These are phyloP conservation scores for Lichina pygmaea DNA, from an alignment of 495 filamentous ascomycete genomes.

Conservation along the genomic window DNA sequence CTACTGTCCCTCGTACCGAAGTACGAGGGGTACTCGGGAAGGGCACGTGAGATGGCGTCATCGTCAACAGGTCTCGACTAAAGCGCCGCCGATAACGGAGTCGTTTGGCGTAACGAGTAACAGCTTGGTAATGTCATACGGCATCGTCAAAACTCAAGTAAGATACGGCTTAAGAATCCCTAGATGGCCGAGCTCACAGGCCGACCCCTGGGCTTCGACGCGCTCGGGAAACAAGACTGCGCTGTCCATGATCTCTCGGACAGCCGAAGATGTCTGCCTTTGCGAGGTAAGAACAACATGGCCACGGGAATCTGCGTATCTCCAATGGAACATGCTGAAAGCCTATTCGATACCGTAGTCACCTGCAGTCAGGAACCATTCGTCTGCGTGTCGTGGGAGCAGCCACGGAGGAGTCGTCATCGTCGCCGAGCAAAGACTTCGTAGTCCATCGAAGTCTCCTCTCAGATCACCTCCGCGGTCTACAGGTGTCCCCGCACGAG, in stretches of 20 bases:
- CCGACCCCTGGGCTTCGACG: not conserved
- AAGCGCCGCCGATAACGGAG: not conserved
- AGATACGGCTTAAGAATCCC: not conserved
- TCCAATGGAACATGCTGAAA: not conserved
- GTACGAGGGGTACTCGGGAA: too few species aligned
- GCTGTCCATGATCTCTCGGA: not conserved
- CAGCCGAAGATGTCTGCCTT: not conserved
- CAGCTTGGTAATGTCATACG: too few species aligned
- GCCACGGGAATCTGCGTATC: too few species aligned
- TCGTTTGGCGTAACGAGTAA: not conserved
- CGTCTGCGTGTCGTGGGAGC: not conserved
- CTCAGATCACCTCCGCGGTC: not conserved
- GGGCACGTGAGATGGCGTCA: constrained; percentile 1
- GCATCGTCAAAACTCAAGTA: not conserved
- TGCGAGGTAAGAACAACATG: not conserved
- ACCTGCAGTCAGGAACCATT: not conserved
- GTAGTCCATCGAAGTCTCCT: constrained; percentile 1
- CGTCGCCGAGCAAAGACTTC: not conserved
- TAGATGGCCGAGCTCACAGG: not conserved
- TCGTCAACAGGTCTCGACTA: not conserved
- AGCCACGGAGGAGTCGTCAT: not conserved
- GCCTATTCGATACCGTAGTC: not conserved
- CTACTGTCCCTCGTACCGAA: too few species aligned
- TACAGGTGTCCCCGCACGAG: not conserved
- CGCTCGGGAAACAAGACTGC: not conserved